These are phyloP conservation scores for Prunus mume DNA, from an alignment of 306 rosid genomes.

Conservation along the genomic window DNA sequence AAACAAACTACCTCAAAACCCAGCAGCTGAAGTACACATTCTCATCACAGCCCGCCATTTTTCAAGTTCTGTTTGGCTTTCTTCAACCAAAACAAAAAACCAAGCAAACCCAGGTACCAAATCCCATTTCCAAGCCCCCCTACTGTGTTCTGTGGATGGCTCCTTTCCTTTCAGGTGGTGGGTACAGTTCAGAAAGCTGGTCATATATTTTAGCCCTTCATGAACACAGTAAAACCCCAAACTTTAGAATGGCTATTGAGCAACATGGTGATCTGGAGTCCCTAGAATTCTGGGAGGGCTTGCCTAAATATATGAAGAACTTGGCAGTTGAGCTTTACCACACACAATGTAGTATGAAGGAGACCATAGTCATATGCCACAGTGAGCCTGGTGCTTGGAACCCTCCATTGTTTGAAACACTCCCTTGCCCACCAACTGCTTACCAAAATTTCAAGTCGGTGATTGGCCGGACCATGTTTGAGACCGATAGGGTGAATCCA, in stretches of 20 bases:
- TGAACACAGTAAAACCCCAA: slow-evolving; percentile 29
- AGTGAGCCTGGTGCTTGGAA: slow-evolving; percentile 91
- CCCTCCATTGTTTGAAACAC: slow-evolving; percentile 73
- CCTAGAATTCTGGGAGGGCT: slow-evolving; percentile 68
- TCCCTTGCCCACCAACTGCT: slow-evolving; percentile 70
- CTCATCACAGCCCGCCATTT: slow-evolving; percentile 23
- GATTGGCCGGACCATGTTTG: slow-evolving; percentile 87
- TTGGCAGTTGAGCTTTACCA: slow-evolving; percentile 54
- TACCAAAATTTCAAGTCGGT: slow-evolving; percentile 62
- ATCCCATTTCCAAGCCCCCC: slow-evolving; percentile 25
- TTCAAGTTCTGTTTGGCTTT: slow-evolving; percentile 29
- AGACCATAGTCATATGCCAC: slow-evolving; percentile 74
- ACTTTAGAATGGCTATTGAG: slow-evolving; percentile 56
- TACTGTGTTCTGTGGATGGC: slow-evolving; percentile 83
- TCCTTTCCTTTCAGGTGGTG: slow-evolving; percentile 86
- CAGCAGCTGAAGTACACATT: slow-evolving; percentile 36
- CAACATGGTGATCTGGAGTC: slow-evolving; percentile 77
- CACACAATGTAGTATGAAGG: slow-evolving; percentile 53
- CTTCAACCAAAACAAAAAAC: slow-evolving; percentile 30
- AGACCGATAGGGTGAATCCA: slow-evolving; percentile 58
- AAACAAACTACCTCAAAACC: slow-evolving; percentile 38
- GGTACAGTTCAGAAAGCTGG: slow-evolving; percentile 88
- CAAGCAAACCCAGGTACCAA: slow-evolving; percentile 3
- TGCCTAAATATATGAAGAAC: slow-evolving; percentile 41
- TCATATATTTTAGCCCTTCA: slow-evolving; percentile 68